Percentiles rank a stretch among this genome's conserved stretches.
Conservation (phyloP, 23 red algal genomes). For the Gracilaria caudata region DNA sequence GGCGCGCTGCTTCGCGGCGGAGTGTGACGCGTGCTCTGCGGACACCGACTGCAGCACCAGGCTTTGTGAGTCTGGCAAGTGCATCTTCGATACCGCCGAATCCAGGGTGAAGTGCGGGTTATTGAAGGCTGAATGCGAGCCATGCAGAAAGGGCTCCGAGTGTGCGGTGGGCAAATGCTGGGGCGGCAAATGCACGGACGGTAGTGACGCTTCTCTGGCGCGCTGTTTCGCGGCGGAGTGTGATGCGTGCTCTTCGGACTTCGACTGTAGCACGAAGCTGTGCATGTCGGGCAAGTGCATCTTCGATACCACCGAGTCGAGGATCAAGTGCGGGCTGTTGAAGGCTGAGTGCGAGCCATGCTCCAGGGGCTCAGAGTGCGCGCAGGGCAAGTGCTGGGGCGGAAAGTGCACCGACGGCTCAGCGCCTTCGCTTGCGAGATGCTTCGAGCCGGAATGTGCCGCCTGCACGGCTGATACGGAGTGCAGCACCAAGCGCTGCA, state of each 20-base stretch:
- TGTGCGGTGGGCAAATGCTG: constrained; percentile 32
- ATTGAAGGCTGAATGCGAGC: constrained; percentile 18
- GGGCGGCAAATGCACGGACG: constrained; percentile 28
- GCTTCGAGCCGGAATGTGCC: constrained; percentile 48
- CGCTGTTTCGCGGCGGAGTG: constrained; percentile 48
- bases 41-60: constrained; percentile 8
- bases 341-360: constrained; percentile 8
- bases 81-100: constrained; percentile 23
- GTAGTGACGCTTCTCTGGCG: neutral
- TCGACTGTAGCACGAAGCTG: neutral
- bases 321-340: constrained; percentile 19
- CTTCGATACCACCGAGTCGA: neutral
- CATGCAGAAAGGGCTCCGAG: neutral
- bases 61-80: constrained; percentile 23
- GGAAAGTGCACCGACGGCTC: constrained; percentile 28
- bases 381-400: constrained; percentile 30
- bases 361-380: constrained; percentile 4
- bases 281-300: constrained; percentile 44
- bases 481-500: constrained; percentile 9
- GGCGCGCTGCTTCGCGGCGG: constrained; percentile 28
- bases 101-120: constrained; percentile 32
- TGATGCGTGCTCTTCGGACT: constrained; percentile 17
- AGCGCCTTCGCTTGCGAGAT: neutral
- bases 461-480: neutral
- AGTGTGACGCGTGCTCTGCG: constrained; percentile 35